Evolutionary conservation across 805 yeast genomes (phyloP).

Genomic region (Zygotorulaspora danielsina): DNA sequence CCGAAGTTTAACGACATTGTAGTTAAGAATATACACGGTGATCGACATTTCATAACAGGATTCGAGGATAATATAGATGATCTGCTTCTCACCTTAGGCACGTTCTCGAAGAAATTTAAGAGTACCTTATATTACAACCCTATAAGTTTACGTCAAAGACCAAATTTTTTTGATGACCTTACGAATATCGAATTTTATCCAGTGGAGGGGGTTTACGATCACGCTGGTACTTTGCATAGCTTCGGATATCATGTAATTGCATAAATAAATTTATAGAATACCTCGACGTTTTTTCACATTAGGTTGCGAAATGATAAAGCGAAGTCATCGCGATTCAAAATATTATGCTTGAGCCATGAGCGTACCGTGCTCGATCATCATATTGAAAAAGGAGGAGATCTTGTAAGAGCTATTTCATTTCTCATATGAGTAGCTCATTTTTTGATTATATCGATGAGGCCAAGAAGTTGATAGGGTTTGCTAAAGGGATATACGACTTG

Average conservation of each 20-base stretch:
- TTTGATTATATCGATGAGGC: slow-evolving; percentile 11
- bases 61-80: slow-evolving; percentile 18
- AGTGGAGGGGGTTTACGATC: slow-evolving; percentile 28
- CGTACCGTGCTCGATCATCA: no score
- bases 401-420: no score
- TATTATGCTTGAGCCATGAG: no score
- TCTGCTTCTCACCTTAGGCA: slow-evolving; percentile 5
- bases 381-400: no score
- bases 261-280: not conserved
- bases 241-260: slow-evolving; percentile 21
- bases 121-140: slow-evolving; percentile 22
- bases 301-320: no score
- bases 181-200: slow-evolving; percentile 25
- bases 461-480: slow-evolving; percentile 10
- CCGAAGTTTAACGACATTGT: slow-evolving; percentile 2
- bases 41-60: slow-evolving; percentile 20
- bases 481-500: slow-evolving; percentile 1
- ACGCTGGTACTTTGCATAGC: slow-evolving; percentile 17
- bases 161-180: not conserved
- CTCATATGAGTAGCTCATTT: slow-evolving; percentile 3
- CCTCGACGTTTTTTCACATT: no score
- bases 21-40: slow-evolving; percentile 5
- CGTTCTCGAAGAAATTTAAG: slow-evolving; percentile 9
- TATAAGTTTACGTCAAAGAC: not conserved
- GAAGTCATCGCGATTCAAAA: no score